These are phyloP conservation scores for Collybiopsis confluens DNA, from an alignment of 768 basidiomycete species.

Conservation along the genomic window DNA sequence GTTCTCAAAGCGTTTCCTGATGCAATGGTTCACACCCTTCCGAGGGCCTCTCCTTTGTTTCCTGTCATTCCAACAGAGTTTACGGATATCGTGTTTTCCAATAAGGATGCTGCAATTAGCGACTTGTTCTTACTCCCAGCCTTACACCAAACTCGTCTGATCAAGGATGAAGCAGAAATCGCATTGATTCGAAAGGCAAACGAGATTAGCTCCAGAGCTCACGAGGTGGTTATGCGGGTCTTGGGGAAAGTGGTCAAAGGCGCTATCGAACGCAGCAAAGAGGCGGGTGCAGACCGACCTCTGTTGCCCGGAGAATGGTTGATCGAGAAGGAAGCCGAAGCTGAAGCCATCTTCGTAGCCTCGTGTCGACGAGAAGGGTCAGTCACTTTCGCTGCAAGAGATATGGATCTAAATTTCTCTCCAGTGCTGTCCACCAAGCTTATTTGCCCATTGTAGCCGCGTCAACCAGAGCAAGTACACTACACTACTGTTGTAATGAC, in stretches of 20 bases:
- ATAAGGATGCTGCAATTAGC: constrained; percentile 35
- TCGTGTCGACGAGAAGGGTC: constrained; percentile 87
- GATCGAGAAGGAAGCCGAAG: constrained; percentile 89
- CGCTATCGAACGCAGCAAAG: constrained; percentile 37
- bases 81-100: constrained; percentile 29
- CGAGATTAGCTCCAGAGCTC: constrained; percentile 82
- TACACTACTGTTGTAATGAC: constrained; percentile 96
- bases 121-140: constrained; percentile 70
- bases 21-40: constrained; percentile 65
- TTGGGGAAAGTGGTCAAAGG: constrained; percentile 70
- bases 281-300: constrained; percentile 42
- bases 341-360: constrained; percentile 90
- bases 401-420: neutral
- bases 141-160: constrained; percentile 76
- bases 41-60: constrained; percentile 46
- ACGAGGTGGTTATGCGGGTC: constrained; percentile 89
- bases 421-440: constrained; percentile 78
- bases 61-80: constrained; percentile 44
- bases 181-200: constrained; percentile 74
- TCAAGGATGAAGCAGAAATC: constrained; percentile 75
- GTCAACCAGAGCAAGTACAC: constrained; percentile 78
- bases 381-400: constrained; percentile 18
- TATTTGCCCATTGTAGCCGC: constrained; percentile 93
- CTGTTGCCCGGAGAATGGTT: constrained; percentile 78
- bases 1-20: constrained; percentile 45